Conservation (phyloP, 345 rosid species). For the Streptanthus diversifolius region DNA sequence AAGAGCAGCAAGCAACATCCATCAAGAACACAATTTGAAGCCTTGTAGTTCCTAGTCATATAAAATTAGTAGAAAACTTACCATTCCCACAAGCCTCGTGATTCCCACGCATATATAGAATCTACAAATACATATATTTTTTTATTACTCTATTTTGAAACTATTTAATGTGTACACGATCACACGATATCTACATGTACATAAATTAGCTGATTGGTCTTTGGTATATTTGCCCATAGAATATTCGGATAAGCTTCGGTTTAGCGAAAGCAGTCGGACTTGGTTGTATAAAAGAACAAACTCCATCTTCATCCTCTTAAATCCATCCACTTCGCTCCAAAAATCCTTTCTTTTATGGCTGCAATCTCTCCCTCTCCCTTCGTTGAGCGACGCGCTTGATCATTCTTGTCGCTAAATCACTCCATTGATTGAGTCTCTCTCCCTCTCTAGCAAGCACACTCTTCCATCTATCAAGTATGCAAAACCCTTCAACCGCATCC, state of each 20-base stretch:
- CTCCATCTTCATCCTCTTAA: slow-evolving; percentile 1
- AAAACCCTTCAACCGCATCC: slow-evolving; percentile 53
- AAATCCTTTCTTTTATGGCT: slow-evolving; percentile 18
- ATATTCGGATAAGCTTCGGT: slow-evolving; percentile 30
- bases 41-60: not conserved
- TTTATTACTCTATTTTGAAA: not conserved
- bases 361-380: slow-evolving; percentile 9
- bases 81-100: slow-evolving; percentile 99
- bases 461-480: slow-evolving; percentile 42
- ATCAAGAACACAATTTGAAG: not conserved
- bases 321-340: slow-evolving; percentile 3
- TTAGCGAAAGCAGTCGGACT: not conserved
- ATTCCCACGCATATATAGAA: slow-evolving; percentile 44
- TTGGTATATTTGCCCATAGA: not conserved
- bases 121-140: not conserved
- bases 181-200: not conserved
- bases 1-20: slow-evolving; percentile 9
- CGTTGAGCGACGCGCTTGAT: not conserved
- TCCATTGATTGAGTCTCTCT: not conserved
- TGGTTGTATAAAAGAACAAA: slow-evolving; percentile 3
- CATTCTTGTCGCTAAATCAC: not conserved
- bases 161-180: not conserved
- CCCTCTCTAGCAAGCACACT: not conserved
- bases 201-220: slow-evolving; percentile 24
- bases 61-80: slow-evolving; percentile 31